phyloP scores from a whole-genome alignment of 257 asterid genomes.

The Paulownia fortunei region DNA sequence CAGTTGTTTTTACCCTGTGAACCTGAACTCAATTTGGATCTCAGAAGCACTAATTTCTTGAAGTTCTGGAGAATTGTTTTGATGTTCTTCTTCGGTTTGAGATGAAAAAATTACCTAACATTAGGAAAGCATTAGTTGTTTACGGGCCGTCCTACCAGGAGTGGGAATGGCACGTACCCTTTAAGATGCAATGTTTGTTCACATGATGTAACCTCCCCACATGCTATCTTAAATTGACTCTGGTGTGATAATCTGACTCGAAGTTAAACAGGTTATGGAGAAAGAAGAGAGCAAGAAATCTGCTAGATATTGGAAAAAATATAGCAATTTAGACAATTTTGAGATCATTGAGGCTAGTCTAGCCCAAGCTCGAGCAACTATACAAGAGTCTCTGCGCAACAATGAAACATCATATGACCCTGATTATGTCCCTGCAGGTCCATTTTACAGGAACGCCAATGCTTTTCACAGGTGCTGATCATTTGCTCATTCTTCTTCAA shows the following conservation, averaged over 20 bases:
- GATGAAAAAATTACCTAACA: not conserved
- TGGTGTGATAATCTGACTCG: not conserved
- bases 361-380: constrained; percentile 49
- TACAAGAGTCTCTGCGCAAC: constrained; percentile 41
- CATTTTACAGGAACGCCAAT: constrained; percentile 48
- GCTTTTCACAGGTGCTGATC: constrained; percentile 52
- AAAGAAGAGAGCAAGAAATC: not conserved
- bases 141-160: too few relatives aligned
- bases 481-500: not conserved
- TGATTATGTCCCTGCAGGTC: constrained; percentile 55
- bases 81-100: not conserved
- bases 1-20: not conserved
- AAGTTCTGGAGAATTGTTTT: not conserved
- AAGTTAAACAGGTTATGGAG: constrained; percentile 25
- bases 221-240: not conserved
- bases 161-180: too few relatives aligned
- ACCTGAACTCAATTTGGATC: not conserved
- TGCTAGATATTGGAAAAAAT: not conserved
- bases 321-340: constrained; percentile 36
- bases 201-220: not conserved
- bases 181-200: not conserved
- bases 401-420: constrained; percentile 50
- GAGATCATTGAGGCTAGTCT: constrained; percentile 59
- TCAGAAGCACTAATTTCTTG: not conserved
- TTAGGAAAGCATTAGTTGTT: not conserved